Conservation (phyloP, 805 yeast species). For the Vanderwaltozyma yarrowii region DNA sequence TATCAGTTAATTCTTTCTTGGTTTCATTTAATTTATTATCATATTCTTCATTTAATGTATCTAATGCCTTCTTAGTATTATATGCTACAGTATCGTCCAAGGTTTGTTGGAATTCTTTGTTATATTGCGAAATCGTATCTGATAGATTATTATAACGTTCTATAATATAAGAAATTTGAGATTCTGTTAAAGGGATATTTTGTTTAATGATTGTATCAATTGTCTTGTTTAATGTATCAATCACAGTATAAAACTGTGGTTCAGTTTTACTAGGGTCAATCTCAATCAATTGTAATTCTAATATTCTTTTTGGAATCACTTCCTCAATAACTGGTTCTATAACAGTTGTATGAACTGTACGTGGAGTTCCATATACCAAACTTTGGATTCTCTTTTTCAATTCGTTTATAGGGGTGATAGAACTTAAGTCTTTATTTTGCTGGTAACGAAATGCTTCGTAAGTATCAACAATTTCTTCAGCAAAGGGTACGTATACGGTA, state of each 20-base stretch:
- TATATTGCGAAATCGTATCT: conserved; percentile 8
- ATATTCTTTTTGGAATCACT: not conserved
- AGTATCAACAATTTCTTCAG: conserved; percentile 41
- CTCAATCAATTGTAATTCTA: conserved; percentile 1
- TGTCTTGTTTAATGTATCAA: conserved; percentile 27
- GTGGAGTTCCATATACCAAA: not conserved
- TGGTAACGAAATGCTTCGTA: conserved; percentile 25
- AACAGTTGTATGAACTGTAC: not conserved
- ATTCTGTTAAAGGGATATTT: conserved; percentile 20
- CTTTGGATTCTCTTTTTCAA: not conserved
- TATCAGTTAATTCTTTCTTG: conserved; percentile 48
- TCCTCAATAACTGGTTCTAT: not conserved
- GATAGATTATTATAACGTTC: conserved; percentile 10
- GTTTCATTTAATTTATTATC: conserved; percentile 25
- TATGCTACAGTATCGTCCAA: conserved; percentile 7
- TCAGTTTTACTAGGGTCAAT: conserved; percentile 1
- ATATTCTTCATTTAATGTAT: conserved; percentile 17
- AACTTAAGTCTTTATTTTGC: not conserved
- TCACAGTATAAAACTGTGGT: conserved; percentile 9
- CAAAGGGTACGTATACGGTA: conserved; percentile 55
- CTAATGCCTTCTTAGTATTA: conserved; percentile 12
- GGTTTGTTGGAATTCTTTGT: conserved; percentile 8
- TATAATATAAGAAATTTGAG: conserved; percentile 9
- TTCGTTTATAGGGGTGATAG: not conserved
- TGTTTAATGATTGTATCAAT: conserved; percentile 30